Evolutionary conservation across 176 grass and related monocot species (phyloP).

Genomic region (Oryza glumipatula): DNA sequence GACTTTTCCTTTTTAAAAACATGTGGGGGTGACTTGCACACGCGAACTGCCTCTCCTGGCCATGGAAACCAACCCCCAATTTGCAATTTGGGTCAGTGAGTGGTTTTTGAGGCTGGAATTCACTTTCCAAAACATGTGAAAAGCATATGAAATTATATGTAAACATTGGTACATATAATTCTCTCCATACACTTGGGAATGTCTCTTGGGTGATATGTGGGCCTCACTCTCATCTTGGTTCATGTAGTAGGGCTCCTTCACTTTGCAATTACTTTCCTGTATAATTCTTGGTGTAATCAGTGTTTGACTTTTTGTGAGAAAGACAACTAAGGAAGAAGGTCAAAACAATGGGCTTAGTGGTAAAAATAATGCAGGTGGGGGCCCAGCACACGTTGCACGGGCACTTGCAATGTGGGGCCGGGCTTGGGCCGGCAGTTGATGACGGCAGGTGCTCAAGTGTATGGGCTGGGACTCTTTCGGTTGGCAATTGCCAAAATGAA

Average conservation of each 20-base stretch:
- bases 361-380: slow-evolving; percentile 22
- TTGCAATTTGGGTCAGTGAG: not conserved
- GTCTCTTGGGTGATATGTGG: not conserved
- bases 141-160: slow-evolving; percentile 13
- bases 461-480: not conserved
- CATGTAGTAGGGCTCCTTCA: no score
- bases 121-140: slow-evolving; percentile 13
- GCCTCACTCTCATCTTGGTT: no score
- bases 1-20: no score
- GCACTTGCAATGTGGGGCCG: not conserved
- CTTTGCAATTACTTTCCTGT: not conserved
- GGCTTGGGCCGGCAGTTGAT: not conserved
- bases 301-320: not conserved
- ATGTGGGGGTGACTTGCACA: not conserved
- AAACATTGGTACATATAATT: no score
- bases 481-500: not conserved
- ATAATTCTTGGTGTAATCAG: not conserved
- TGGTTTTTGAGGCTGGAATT: slow-evolving; percentile 25
- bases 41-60: not conserved
- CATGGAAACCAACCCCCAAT: not conserved
- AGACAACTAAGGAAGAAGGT: not conserved
- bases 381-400: slow-evolving; percentile 15
- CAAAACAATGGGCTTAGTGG: slow-evolving; percentile 1
- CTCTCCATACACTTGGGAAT: not conserved
- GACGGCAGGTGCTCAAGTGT: not conserved